Evolutionary conservation across 2,329 filamentous ascomycete genomes (phyloP).

Genomic region (Penicillium frequentans): DNA sequence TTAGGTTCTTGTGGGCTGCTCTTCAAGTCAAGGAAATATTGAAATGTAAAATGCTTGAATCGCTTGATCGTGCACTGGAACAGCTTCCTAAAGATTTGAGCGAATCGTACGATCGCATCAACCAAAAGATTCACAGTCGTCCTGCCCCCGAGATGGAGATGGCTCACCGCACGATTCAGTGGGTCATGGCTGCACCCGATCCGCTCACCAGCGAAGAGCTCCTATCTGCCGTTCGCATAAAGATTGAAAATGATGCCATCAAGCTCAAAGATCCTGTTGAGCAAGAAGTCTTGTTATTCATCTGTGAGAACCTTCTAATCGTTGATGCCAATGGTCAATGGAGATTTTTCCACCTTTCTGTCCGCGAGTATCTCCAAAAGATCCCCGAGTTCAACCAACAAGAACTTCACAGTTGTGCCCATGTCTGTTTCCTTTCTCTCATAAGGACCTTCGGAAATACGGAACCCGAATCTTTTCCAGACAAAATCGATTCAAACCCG

Average conservation of each 20-base stretch:
- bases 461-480: no score
- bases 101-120: slow-evolving; percentile 12
- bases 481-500: no score
- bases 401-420: no score
- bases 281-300: background rate
- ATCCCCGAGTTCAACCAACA: background rate
- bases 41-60: slow-evolving; percentile 1
- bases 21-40: slow-evolving; percentile 15
- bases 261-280: background rate
- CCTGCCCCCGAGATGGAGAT: background rate
- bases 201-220: background rate
- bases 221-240: background rate
- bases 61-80: slow-evolving; percentile 4
- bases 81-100: slow-evolving; percentile 11
- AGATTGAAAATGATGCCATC: background rate
- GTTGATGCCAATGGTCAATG: background rate
- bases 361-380: background rate
- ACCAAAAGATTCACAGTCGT: background rate
- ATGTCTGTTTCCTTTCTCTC: no score
- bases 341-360: background rate
- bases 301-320: background rate
- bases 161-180: background rate
- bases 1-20: slow-evolving; percentile 16
- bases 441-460: no score
- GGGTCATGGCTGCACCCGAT: background rate